Evolutionary conservation across 2,329 filamentous ascomycete species (phyloP), one percentile per base, ranked within the genome.

Genomic region (Sporothrix curviconia): DNA sequence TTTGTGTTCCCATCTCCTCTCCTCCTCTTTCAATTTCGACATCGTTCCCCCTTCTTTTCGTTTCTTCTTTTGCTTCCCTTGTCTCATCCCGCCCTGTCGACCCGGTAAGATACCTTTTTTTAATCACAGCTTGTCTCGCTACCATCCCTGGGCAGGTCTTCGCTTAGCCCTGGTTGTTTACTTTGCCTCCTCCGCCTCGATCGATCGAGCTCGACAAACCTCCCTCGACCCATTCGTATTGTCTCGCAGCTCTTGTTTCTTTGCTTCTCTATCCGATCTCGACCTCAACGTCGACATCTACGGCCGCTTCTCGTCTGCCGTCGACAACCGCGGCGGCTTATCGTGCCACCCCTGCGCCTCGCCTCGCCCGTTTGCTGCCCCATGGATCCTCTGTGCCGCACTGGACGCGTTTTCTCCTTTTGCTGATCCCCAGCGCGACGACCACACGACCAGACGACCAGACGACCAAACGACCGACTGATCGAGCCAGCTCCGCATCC

Each of bases 381-480:
- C 7, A 57, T 57, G 56, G 56, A 57, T 47, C 32, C 49, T 17
- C 40, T 36, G 56, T 39, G 49, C 56, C 46, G 22, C 42, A 39
- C 22, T 12, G 19, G 34, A 40, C 34, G 30, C 49, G 34, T 28
- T 43, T 25, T 58, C 36, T 7, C 22, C 34, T 49, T 22, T 37
- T 17, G 19, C 37, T 53, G 49, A 46, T 57, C 32, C 15, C n/a
- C n/a, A n/a, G n/a, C n/a, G n/a, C n/a, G n/a, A n/a, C n/a, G n/a
- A n/a, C n/a, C n/a, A n/a, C n/a, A n/a, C n/a, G n/a, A n/a, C n/a
- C n/a, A n/a, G n/a, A n/a, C n/a, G n/a, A n/a, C n/a, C 12, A 44
- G 11, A 14, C 22, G 1, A 17, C 22, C 19, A 25, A 28, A 7
- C 17, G 28, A 44, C 30, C 49, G 19, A 32, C 19, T 24, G 12